These are phyloP conservation scores for Haplosporangium sp. DNA, from an alignment of 371 early-diverging fungal genomes.

Conservation along the genomic window DNA sequence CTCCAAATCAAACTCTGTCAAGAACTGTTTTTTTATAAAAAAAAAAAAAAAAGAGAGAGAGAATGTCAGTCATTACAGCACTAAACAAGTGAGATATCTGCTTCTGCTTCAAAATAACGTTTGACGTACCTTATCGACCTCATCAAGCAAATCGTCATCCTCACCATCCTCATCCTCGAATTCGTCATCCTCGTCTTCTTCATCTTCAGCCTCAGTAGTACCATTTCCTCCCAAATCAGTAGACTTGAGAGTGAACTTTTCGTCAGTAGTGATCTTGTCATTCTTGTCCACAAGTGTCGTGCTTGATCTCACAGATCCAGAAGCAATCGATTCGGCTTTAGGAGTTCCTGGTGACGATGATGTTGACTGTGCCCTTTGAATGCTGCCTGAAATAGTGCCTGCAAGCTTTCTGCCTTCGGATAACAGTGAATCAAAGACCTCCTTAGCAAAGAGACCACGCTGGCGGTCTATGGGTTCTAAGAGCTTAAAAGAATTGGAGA, in stretches of 20 bases:
- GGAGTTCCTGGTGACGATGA: slow-evolving; percentile 11
- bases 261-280: slow-evolving; percentile 2
- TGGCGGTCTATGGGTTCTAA: slow-evolving; percentile 74
- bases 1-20: slow-evolving; percentile 50
- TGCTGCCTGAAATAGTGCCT: slow-evolving; percentile 47
- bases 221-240: slow-evolving; percentile 5
- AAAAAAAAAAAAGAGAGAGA: neutral
- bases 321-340: slow-evolving; percentile 12
- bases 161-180: slow-evolving; percentile 49
- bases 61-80: too few relatives aligned
- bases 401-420: slow-evolving; percentile 68
- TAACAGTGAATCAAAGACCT: slow-evolving; percentile 69
- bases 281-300: slow-evolving; percentile 8
- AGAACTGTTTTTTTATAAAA: slow-evolving; percentile 18
- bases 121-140: slow-evolving; percentile 52
- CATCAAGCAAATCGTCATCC: slow-evolving; percentile 51
- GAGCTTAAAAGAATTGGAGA: slow-evolving; percentile 72
- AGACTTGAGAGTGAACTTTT: neutral
- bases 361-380: slow-evolving; percentile 23
- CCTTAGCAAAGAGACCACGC: slow-evolving; percentile 62
- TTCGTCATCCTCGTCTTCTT: slow-evolving; percentile 29
- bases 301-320: slow-evolving; percentile 7
- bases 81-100: neutral
- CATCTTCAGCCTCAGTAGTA: slow-evolving; percentile 3
- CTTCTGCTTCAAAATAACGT: neutral